Percentiles rank a stretch among this genome's conserved stretches.
phyloP scores from a whole-genome alignment of 2,329 filamentous ascomycete genomes.

The Talaromyces albobiverticillius region DNA sequence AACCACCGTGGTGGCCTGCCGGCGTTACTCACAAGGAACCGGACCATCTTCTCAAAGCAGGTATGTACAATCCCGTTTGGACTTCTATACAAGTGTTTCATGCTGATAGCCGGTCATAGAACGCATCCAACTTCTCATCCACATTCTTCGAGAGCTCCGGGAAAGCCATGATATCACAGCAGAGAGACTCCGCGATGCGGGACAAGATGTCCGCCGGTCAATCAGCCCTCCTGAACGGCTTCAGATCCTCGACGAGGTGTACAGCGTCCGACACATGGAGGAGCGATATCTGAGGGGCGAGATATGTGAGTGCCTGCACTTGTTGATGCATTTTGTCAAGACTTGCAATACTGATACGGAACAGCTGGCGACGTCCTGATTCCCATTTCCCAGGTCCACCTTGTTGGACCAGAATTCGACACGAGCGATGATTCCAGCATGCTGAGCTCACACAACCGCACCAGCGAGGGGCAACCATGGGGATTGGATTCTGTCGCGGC shows the following conservation, averaged over 20 bases:
- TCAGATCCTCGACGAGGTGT: constrained; percentile 40
- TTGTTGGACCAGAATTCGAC: constrained; percentile 22
- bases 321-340: background rate
- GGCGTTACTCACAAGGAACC: constrained; percentile 44
- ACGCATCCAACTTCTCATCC: constrained; percentile 37
- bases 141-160: constrained; percentile 38
- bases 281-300: constrained; percentile 36
- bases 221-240: constrained; percentile 34
- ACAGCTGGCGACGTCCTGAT: constrained; percentile 28
- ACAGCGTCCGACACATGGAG: constrained; percentile 37
- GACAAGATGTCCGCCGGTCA: constrained; percentile 37
- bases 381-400: constrained; percentile 27
- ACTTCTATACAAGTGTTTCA: background rate
- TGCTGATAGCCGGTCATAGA: constrained; percentile 22
- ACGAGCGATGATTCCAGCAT: constrained; percentile 15
- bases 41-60: constrained; percentile 42
- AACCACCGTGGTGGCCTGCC: constrained; percentile 38
- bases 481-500: constrained; percentile 6
- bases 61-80: constrained; percentile 24
- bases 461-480: constrained; percentile 6
- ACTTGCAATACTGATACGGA: background rate
- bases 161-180: constrained; percentile 35
- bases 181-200: constrained; percentile 37
- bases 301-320: constrained; percentile 27
- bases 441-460: background rate